A percentile compares a stretch with the other conserved stretches of the same genome.
Evolutionary conservation across 768 basidiomycete species (phyloP).

Genomic region (Tricholoma terreum): DNA sequence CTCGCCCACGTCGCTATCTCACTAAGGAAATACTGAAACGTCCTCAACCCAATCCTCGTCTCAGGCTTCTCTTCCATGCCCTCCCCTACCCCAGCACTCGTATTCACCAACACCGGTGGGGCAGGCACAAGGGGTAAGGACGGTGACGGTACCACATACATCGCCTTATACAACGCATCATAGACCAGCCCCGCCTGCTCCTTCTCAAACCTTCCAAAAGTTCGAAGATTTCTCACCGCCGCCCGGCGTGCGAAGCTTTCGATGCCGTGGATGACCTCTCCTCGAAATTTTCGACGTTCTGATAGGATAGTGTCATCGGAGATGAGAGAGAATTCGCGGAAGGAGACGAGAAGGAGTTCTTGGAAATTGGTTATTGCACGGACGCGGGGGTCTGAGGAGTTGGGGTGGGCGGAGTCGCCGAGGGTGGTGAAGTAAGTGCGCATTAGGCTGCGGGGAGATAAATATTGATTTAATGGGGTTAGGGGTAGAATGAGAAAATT

Average conservation of each 20-base stretch:
- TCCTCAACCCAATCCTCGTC: constrained; percentile 80
- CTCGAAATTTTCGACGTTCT: constrained; percentile 82
- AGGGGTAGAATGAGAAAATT: constrained; percentile 19
- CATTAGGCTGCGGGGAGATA: constrained; percentile 68
- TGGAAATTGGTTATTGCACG: constrained; percentile 97
- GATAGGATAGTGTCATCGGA: constrained; percentile 90
- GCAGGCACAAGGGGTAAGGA: constrained; percentile 42
- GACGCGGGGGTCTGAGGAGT: constrained; percentile 81
- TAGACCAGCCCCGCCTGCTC: constrained; percentile 90
- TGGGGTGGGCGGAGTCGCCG: constrained; percentile 90
- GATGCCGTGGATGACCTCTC: constrained; percentile 88
- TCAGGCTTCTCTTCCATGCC: constrained; percentile 76
- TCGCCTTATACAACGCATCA: constrained; percentile 84
- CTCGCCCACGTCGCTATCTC: constrained; percentile 96
- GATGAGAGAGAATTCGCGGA: constrained; percentile 95
- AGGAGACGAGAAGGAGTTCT: constrained; percentile 92
- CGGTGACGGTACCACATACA: constrained; percentile 73
- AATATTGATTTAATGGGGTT: background rate
- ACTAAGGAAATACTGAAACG: constrained; percentile 87
- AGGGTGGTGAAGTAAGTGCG: constrained; percentile 49
- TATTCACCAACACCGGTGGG: constrained; percentile 46
- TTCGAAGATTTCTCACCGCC: constrained; percentile 82
- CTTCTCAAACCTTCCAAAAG: constrained; percentile 77
- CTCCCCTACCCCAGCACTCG: constrained; percentile 35
- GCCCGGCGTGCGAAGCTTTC: constrained; percentile 93